Evolutionary conservation across 352 stramenopile genomes (phyloP), one percentile per base, ranked within the genome.

Genomic region (Phytophthora aleatoria): DNA sequence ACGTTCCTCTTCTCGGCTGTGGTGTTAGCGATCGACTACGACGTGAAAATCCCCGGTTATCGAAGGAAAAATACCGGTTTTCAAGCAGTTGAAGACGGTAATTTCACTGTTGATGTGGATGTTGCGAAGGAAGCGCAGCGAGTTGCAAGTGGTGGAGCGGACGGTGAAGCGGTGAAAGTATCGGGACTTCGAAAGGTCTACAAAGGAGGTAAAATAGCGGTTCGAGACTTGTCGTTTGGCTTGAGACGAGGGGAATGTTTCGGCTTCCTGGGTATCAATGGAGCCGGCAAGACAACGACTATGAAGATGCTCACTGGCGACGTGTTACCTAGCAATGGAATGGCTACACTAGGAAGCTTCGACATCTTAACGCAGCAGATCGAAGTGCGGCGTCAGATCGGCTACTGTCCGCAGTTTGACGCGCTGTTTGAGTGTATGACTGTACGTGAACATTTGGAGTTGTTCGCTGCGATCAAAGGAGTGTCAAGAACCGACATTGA

Each of bases 241-340:
- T 59, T 97, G 28, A 69, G 73, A 28, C 67, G 75, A 5, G 92
- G 94, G 20, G 89, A 98, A 53, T 97, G 91, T 57, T 98, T 98
- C 61, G 95, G 95, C 0, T 93, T 97, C 58, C 74, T 98, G 3
- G 95, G 95, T 44, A 95, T 98, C 61, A 98, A 98, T 61, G 93
- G 94, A n/a, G 95, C 83, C 1, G 95, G 95, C 28, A 98, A 99
- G 68, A 97, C 92, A 1, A 98, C 94, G 13, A 97, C 94, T 13
- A 95, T 98, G 73, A 97, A 96, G 50, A 97, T 98, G 77, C 66
- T 99, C 13, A 97, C 86, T 3, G 89, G 90, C 12, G 85, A 98
- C 48, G 76, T 94, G 7, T 42, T 81, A n/a, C 79, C 81, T 1
- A 87, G 52, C 6, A 68, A 64, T 10, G 83, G 83, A 1, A 64